A percentile compares a stretch with the other conserved stretches of the same genome.
Conservation (phyloP, 2,329 filamentous ascomycete genomes). For the Periconia digitata region DNA sequence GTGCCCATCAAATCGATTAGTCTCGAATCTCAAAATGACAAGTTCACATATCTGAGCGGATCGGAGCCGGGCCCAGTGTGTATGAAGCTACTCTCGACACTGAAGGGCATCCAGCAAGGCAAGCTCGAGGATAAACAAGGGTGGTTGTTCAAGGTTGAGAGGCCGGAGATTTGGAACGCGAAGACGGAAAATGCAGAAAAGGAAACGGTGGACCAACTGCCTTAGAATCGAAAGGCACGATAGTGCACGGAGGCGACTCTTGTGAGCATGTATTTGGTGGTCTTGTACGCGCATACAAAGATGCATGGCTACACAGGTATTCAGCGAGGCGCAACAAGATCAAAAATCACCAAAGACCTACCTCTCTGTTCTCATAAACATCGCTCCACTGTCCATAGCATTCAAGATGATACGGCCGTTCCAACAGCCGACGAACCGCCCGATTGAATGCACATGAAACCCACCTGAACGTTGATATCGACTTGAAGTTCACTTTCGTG, state of each 20-base stretch:
- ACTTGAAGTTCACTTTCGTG: too few species aligned
- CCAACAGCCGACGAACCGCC: too few species aligned
- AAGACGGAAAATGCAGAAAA: constrained; percentile 22
- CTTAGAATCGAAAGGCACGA: constrained; percentile 11
- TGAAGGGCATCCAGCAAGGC: constrained; percentile 85
- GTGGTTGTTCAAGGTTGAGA: constrained; percentile 61
- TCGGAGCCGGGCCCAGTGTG: constrained; percentile 73
- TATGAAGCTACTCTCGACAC: constrained; percentile 68
- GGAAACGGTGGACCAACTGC: constrained; percentile 39
- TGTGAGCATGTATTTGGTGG: background rate
- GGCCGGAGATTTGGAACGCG: constrained; percentile 41
- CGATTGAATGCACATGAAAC: too few species aligned
- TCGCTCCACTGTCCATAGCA: too few species aligned
- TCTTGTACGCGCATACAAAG: background rate
- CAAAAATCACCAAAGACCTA: too few species aligned
- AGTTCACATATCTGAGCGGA: constrained; percentile 57
- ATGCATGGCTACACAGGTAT: background rate
- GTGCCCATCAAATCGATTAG: constrained; percentile 93
- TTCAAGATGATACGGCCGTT: too few species aligned
- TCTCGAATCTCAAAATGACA: constrained; percentile 60
- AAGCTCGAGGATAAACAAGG: constrained; percentile 74
- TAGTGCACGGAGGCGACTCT: too few species aligned
- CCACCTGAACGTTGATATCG: too few species aligned
- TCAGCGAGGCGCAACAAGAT: too few species aligned
- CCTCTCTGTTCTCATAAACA: too few species aligned